Percentiles rank a stretch among this genome's conserved stretches.
phyloP scores from a whole-genome alignment of 345 rosid genomes.

The Eucalyptus pauciflora region DNA sequence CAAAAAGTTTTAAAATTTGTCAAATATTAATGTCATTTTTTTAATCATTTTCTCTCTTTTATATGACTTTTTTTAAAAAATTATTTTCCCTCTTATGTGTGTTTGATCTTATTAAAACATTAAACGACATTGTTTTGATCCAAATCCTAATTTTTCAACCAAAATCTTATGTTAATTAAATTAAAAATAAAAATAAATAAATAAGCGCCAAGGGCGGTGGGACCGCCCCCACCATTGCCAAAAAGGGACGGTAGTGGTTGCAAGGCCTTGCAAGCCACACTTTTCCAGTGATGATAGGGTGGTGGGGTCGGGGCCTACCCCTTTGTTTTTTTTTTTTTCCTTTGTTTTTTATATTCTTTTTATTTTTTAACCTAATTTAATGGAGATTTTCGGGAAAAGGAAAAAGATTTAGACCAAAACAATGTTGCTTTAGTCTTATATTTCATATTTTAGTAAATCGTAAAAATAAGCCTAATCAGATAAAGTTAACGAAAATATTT shows the following conservation, averaged over 20 bases:
- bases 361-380: neutral
- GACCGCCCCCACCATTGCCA: too few species aligned
- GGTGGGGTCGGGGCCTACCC: neutral
- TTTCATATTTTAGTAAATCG: neutral
- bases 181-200: neutral
- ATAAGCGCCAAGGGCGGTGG: neutral
- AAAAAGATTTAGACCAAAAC: neutral
- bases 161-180: neutral
- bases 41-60: neutral
- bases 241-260: neutral
- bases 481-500: neutral
- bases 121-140: neutral
- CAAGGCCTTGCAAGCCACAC: neutral
- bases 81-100: neutral
- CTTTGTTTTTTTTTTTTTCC: neutral
- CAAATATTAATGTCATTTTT: neutral
- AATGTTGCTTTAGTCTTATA: neutral
- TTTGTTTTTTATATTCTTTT: neutral
- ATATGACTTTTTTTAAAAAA: neutral
- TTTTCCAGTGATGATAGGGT: neutral
- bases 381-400: neutral
- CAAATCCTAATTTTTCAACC: neutral
- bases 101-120: neutral
- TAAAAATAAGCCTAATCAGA: neutral
- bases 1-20: fast-evolving